phyloP scores from a whole-genome alignment of 345 rosid species.

The Camelina hispida region DNA sequence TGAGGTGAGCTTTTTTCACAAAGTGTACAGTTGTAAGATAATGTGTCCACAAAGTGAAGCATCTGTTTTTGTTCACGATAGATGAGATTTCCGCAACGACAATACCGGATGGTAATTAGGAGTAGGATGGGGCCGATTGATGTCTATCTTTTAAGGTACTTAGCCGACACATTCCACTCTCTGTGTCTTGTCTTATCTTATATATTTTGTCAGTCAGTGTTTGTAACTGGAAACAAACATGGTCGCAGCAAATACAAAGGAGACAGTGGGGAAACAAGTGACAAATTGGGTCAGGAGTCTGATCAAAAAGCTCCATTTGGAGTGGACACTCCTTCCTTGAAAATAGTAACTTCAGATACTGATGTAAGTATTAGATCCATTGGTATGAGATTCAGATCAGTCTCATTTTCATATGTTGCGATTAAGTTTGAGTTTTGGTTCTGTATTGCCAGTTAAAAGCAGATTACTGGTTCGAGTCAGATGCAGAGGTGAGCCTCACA shows the following conservation, averaged over 20 bases:
- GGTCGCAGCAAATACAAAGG: conserved; percentile 56
- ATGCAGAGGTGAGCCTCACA: conserved; percentile 56
- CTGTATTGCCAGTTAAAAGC: conserved; percentile 53
- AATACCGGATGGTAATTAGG: conserved; percentile 67
- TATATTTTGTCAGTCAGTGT: background rate
- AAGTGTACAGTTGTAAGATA: background rate
- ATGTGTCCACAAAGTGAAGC: conserved; percentile 19
- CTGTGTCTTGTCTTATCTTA: background rate
- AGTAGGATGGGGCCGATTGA: conserved; percentile 73
- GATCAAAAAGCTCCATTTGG: conserved; percentile 29
- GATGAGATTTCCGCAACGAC: conserved; percentile 58
- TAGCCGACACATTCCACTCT: background rate
- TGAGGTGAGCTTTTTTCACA: conserved; percentile 47
- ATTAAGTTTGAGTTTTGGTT: conserved; percentile 11
- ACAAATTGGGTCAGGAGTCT: conserved; percentile 31
- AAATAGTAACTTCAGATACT: conserved; percentile 58
- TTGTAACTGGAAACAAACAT: conserved; percentile 32
- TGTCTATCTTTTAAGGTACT: conserved; percentile 67
- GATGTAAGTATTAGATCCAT: conserved; percentile 52
- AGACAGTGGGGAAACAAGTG: conserved; percentile 45
- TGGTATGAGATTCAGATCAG: background rate
- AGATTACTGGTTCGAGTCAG: conserved; percentile 77
- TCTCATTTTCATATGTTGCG: background rate
- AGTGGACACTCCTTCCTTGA: conserved; percentile 54
- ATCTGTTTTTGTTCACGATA: conserved; percentile 39